phyloP scores from a whole-genome alignment of 1,284 basidiomycete species.

The Rugosomyces carneus region DNA sequence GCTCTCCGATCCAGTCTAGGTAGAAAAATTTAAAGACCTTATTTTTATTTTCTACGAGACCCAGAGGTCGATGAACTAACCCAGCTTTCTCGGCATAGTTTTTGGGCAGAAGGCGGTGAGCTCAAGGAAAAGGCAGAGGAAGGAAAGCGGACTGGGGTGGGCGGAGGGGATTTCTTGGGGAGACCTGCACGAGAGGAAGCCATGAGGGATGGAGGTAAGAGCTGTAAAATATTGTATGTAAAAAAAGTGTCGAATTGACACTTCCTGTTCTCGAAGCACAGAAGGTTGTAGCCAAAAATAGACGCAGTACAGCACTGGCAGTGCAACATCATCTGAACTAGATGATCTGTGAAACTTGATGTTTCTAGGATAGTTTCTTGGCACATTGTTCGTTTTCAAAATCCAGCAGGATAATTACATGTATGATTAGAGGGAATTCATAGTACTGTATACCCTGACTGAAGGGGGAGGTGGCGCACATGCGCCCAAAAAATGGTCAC shows the following conservation, averaged over 20 bases:
- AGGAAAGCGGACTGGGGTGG: slow-evolving; percentile 14
- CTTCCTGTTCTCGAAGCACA: slow-evolving; percentile 13
- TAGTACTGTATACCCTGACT: too few relatives aligned
- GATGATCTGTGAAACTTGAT: too few relatives aligned
- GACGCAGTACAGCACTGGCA: too few relatives aligned
- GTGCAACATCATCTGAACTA: too few relatives aligned
- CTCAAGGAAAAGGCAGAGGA: slow-evolving; percentile 7
- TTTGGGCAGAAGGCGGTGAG: slow-evolving; percentile 19
- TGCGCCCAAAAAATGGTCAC: too few relatives aligned
- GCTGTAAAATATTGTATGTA: slow-evolving; percentile 12
- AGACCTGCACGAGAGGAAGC: slow-evolving; percentile 19
- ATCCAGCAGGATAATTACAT: too few relatives aligned
- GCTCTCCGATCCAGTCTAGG: slow-evolving; percentile 31
- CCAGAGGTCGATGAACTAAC: slow-evolving; percentile 15
- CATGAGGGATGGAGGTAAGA: slow-evolving; percentile 20
- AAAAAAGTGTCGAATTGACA: slow-evolving; percentile 14
- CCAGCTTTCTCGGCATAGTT: slow-evolving; percentile 34
- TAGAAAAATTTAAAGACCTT: neutral
- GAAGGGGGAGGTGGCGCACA: too few relatives aligned
- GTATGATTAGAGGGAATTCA: too few relatives aligned
- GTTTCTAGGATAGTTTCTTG: too few relatives aligned
- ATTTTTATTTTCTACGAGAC: too few relatives aligned
- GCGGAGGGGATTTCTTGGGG: slow-evolving; percentile 20
- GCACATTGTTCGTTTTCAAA: too few relatives aligned
- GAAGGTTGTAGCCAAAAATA: slow-evolving; percentile 14